Base-by-base conservation (phyloP, 352 stramenopile species). In the Phytophthora sojae region DNA sequence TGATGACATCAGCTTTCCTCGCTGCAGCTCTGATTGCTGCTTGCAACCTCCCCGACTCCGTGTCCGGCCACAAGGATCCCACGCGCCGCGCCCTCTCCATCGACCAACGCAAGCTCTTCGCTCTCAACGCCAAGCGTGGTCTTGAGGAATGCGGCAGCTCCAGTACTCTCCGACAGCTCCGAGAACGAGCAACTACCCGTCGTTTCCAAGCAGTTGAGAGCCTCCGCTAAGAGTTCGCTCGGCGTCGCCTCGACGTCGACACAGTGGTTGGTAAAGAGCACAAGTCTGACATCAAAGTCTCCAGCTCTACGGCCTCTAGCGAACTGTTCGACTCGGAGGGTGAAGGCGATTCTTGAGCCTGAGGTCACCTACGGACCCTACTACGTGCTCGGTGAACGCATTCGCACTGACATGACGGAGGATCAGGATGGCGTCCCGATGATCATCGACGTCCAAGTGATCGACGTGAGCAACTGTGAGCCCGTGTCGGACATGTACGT, bases 341-440 rank as follows among this genome's bases (percentile, higher is more conserved):
- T 19, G 9, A 32, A 32, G 52, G 35, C 52, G 56, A 58, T 78
- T 2, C 49, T 64, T 1, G 63, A 78, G 19, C 66, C 71, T 3
- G 71, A 78, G 51, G 51, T 78, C 3, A 78, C 65, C 2, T 49
- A 78, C 6, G 71, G 71, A 8, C 71, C 71, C 2, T 78, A 78
- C 51, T 78, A 78, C 51, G 15, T 78, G 35, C 15, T 26, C 4
- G 71, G 71, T 6, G 66, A 75, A 45, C 64, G 66, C 52, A 69
- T 78, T 7, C 71, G 66, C 15, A 49, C 26, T 15, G 60, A 75
- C 12, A 73, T 78, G 65, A 51, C 57, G 4, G 65, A 78, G 37
- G n/a, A 23, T 21, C 61, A 78, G 44, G 25, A 47, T 4, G 60
- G 71, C 14, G 45, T 78, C 35, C 21, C n/a, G 4, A 67, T 78